These are phyloP conservation scores for Ophiorrhiza pumila DNA, from an alignment of 257 asterid species.

Conservation along the genomic window DNA sequence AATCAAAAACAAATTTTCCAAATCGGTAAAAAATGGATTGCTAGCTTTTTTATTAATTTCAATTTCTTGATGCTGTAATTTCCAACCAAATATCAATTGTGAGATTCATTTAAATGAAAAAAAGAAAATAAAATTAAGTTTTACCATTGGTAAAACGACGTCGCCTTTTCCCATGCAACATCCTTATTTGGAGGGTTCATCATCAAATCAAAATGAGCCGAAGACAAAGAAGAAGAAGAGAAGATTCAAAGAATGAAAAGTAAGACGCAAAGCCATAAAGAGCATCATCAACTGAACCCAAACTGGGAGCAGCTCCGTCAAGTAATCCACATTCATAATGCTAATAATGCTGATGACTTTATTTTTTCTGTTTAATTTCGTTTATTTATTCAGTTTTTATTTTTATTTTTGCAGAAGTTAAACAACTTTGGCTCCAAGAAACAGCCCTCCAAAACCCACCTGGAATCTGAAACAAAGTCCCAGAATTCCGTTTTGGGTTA, in stretches of 20 bases:
- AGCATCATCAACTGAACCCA: constrained; percentile 60
- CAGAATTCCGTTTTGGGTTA: constrained; percentile 46
- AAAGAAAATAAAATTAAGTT: too few species aligned
- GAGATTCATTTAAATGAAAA: too few species aligned
- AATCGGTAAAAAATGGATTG: too few species aligned
- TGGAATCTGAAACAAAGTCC: constrained; percentile 28
- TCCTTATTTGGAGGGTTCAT: not conserved
- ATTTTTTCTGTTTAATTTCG: constrained; percentile 5
- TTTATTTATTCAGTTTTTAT: not conserved
- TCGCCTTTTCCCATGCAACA: not conserved
- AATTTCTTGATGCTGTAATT: too few species aligned
- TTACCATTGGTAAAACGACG: constrained; percentile 9
- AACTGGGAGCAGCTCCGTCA: constrained; percentile 88
- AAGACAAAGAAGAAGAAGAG: not conserved
- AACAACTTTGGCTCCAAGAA: constrained; percentile 48
- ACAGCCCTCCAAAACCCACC: constrained; percentile 31
- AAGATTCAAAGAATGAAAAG: constrained; percentile 3
- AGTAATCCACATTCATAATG: constrained; percentile 24
- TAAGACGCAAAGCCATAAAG: constrained; percentile 53
- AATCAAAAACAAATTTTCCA: too few species aligned
- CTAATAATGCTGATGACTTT: not conserved
- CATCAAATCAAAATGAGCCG: not conserved
- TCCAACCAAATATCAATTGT: too few species aligned
- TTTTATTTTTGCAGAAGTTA: constrained; percentile 55
- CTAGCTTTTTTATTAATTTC: too few species aligned